Percentiles rank a stretch among this genome's conserved stretches.
phyloP scores from a whole-genome alignment of 2,329 filamentous ascomycete species.

The Penicillium sp. region DNA sequence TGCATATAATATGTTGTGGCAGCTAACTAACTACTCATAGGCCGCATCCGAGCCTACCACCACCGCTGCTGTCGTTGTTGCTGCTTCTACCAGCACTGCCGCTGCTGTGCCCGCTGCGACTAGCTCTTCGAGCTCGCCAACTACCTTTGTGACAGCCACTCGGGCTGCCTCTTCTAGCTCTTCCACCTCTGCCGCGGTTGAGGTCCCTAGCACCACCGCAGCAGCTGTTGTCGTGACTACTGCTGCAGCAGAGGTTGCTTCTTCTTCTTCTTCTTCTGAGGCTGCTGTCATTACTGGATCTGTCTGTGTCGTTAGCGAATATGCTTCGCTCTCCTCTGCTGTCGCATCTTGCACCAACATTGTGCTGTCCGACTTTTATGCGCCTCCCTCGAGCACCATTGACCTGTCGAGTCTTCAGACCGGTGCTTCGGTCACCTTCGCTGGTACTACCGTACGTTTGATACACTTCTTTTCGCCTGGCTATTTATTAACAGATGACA shows the following conservation, averaged over 20 bases:
- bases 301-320: constrained; percentile 18
- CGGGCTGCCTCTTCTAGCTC: not conserved
- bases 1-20: not conserved
- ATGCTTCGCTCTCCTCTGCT: constrained; percentile 36
- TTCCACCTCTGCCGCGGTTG: not conserved
- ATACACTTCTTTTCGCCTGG: too few species aligned
- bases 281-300: constrained; percentile 3
- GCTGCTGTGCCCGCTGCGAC: not conserved
- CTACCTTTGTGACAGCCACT: constrained; percentile 9
- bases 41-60: not conserved
- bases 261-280: not conserved
- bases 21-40: not conserved
- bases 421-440: constrained; percentile 46
- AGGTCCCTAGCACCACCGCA: not conserved
- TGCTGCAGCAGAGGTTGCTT: not conserved
- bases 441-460: constrained; percentile 33
- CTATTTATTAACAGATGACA: not conserved
- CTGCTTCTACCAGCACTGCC: not conserved
- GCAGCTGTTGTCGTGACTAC: constrained; percentile 1
- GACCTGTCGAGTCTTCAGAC: constrained; percentile 42
- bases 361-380: constrained; percentile 42
- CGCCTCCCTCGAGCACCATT: constrained; percentile 41
- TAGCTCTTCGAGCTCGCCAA: not conserved
- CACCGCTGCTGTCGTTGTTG: not conserved
- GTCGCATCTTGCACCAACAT: constrained; percentile 46